Percentiles rank a stretch among this genome's conserved stretches.
These are phyloP conservation scores for Aegilops speltoides DNA, from an alignment of 176 grass and related monocot species.

Conservation along the genomic window DNA sequence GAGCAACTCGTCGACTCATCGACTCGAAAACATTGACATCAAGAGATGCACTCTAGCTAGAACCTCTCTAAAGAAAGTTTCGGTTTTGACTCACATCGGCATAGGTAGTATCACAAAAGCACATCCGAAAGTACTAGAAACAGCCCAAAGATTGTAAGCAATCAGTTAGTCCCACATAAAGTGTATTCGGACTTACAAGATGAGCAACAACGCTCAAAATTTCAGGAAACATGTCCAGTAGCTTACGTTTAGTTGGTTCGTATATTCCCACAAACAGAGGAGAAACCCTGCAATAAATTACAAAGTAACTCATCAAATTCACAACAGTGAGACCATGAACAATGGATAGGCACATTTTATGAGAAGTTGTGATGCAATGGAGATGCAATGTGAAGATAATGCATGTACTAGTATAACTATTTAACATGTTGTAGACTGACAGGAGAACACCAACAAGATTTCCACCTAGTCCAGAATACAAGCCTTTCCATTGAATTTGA, in stretches of 20 bases:
- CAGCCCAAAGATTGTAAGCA: too few species aligned
- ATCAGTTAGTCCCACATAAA: not conserved
- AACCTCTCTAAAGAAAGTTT: too few species aligned
- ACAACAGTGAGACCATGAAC: not conserved
- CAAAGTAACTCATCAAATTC: not conserved
- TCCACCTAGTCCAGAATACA: conserved; percentile 89
- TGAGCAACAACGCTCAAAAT: conserved; percentile 91
- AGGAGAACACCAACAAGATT: conserved; percentile 83
- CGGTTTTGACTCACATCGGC: too few species aligned
- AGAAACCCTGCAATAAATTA: conserved; percentile 62
- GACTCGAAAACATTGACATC: too few species aligned
- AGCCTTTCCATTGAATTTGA: conserved; percentile 76
- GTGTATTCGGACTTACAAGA: conserved; percentile 64
- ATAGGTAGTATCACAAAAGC: too few species aligned
- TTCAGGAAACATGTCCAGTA: conserved; percentile 71
- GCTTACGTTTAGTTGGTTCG: conserved; percentile 82
- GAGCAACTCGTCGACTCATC: too few species aligned
- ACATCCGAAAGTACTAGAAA: too few species aligned
- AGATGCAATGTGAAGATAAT: not conserved
- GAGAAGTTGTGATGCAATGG: not conserved
- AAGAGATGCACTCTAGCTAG: too few species aligned
- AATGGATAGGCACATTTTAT: not conserved
- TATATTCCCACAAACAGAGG: conserved; percentile 95
- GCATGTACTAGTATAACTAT: not conserved
- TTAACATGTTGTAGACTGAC: conserved; percentile 50